Evolutionary conservation across 192 early-diverging fungal genomes (phyloP).

Genomic region (Phycomyces blakesleeanus): DNA sequence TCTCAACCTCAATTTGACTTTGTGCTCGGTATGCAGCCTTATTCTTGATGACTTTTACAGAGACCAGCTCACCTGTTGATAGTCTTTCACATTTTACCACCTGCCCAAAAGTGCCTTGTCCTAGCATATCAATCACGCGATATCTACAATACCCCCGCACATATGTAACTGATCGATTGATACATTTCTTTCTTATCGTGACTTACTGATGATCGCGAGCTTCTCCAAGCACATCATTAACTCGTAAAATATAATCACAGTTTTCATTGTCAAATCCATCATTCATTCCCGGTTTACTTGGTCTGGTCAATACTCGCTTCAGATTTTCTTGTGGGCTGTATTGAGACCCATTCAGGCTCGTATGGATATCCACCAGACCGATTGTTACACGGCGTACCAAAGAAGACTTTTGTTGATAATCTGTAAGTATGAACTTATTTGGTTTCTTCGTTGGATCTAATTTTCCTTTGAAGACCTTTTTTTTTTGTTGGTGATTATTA

Average conservation of each 20-base stretch:
- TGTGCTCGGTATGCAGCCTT: slow-evolving; percentile 95
- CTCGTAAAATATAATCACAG: slow-evolving; percentile 94
- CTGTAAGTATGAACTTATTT: not conserved
- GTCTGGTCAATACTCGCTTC: slow-evolving; percentile 90
- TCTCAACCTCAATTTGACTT: slow-evolving; percentile 91
- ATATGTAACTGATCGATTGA: no score
- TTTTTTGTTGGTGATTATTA: no score
- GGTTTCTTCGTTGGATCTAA: not conserved
- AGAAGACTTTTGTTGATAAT: not conserved
- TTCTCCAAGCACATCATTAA: slow-evolving; percentile 94
- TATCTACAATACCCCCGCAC: slow-evolving; percentile 59
- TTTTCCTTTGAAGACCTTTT: no score
- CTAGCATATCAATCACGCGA: slow-evolving; percentile 87
- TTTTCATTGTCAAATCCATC: slow-evolving; percentile 95
- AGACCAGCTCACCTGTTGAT: slow-evolving; percentile 83
- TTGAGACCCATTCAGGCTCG: slow-evolving; percentile 70
- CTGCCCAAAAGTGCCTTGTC: slow-evolving; percentile 98
- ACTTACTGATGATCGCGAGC: slow-evolving; percentile 83
- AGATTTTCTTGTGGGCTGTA: slow-evolving; percentile 81
- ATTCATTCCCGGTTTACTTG: slow-evolving; percentile 84
- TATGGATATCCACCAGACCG: slow-evolving; percentile 48
- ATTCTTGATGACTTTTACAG: slow-evolving; percentile 98
- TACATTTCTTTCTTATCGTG: no score
- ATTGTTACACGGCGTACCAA: no score
- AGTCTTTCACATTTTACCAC: slow-evolving; percentile 94